Conservation (phyloP, 1,284 basidiomycete genomes). For the Mycena sp. region DNA sequence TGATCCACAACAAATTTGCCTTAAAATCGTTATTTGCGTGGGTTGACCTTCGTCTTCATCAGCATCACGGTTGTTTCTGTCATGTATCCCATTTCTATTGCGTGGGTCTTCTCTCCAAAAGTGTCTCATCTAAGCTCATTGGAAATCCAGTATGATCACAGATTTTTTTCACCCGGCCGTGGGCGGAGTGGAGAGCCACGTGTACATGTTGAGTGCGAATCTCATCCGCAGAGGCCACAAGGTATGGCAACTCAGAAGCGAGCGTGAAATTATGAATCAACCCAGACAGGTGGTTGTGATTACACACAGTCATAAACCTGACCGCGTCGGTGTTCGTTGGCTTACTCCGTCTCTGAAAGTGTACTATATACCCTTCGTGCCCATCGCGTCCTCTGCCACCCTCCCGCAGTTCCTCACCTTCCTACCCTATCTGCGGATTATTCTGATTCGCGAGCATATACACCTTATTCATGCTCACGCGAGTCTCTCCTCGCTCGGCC, state of each 20-base stretch:
- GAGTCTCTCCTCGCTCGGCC: slow-evolving; percentile 88
- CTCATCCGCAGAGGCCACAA: slow-evolving; percentile 89
- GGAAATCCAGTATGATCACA: slow-evolving; percentile 81
- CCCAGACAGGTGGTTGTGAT: slow-evolving; percentile 86
- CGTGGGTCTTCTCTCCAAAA: slow-evolving; percentile 23
- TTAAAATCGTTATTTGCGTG: too few relatives aligned
- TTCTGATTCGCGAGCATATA: slow-evolving; percentile 89
- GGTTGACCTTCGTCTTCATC: too few relatives aligned
- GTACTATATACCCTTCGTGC: slow-evolving; percentile 91
- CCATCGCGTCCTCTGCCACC: slow-evolving; percentile 91
- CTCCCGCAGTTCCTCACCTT: slow-evolving; percentile 95
- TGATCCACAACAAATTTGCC: too few relatives aligned
- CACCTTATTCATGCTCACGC: slow-evolving; percentile 94
- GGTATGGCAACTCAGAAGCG: slow-evolving; percentile 53
- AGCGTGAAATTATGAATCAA: not conserved
- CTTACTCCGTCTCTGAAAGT: slow-evolving; percentile 89
- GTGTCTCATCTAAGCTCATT: slow-evolving; percentile 5
- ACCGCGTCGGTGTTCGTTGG: slow-evolving; percentile 91
- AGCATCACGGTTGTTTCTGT: too few relatives aligned
- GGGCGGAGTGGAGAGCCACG: slow-evolving; percentile 97
- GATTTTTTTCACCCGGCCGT: slow-evolving; percentile 98
- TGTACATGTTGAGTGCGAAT: slow-evolving; percentile 91
- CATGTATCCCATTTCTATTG: slow-evolving; percentile 40
- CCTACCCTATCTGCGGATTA: slow-evolving; percentile 90
- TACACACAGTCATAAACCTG: slow-evolving; percentile 89